phyloP scores from a whole-genome alignment of 345 rosid species.

The Brassica rapa region DNA sequence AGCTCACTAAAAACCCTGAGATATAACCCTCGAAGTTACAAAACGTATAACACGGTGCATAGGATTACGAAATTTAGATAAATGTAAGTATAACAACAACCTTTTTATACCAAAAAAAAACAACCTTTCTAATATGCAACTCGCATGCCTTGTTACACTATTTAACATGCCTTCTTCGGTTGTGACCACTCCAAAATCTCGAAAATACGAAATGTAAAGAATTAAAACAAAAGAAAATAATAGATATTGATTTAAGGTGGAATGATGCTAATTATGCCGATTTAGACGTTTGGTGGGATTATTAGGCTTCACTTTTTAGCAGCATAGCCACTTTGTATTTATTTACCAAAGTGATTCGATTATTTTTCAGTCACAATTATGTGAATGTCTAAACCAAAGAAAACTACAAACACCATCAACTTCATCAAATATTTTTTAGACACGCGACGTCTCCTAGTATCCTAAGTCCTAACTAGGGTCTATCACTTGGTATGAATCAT shows the following conservation, averaged over 20 bases:
- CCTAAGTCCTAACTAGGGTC: neutral
- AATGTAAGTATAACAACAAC: neutral
- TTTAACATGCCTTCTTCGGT: neutral
- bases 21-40: neutral
- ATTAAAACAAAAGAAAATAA: neutral
- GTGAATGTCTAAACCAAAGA: neutral
- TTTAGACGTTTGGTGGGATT: neutral
- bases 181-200: neutral
- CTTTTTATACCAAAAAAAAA: no score
- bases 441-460: neutral
- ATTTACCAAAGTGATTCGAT: neutral
- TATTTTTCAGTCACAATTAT: neutral
- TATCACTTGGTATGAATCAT: neutral
- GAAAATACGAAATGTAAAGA: neutral
- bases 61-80: neutral
- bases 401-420: neutral
- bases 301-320: conserved; percentile 1
- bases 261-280: neutral
- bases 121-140: neutral
- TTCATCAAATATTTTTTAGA: neutral
- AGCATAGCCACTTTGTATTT: conserved; percentile 7
- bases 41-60: neutral
- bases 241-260: neutral
- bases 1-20: neutral
- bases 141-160: neutral